Evolutionary conservation across 768 basidiomycete species (phyloP).

Genomic region (Cubamyces lactineus): DNA sequence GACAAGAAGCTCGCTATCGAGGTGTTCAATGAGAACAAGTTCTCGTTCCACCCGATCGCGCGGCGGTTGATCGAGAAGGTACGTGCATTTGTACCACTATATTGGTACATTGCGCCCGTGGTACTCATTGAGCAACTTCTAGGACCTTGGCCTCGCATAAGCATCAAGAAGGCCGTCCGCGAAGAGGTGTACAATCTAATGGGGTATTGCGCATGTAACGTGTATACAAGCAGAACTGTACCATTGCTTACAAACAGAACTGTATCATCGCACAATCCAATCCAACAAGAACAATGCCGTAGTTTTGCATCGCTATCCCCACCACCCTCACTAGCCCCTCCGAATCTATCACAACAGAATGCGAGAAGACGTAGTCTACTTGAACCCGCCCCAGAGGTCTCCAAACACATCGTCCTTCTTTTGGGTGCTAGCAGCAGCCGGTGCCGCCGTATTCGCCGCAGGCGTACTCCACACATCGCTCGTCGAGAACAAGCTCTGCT

Average conservation of each 20-base stretch:
- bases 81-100: constrained; percentile 7
- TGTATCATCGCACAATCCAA: constrained; percentile 13
- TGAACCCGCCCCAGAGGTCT: constrained; percentile 84
- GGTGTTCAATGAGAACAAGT: constrained; percentile 51
- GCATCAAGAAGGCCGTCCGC: background rate
- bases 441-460: constrained; percentile 27
- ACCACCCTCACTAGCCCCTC: background rate
- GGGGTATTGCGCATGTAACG: constrained; percentile 1
- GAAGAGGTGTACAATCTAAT: constrained; percentile 11
- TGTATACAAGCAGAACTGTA: no score
- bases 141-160: constrained; percentile 27
- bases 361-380: constrained; percentile 42
- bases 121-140: background rate
- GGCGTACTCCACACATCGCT: constrained; percentile 63
- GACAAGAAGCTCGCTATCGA: constrained; percentile 54
- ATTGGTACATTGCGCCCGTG: no score
- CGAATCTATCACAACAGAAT: background rate
- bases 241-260: no score
- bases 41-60: constrained; percentile 77
- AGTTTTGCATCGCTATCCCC: background rate
- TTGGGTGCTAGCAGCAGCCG: constrained; percentile 32
- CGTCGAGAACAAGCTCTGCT: constrained; percentile 38
- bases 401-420: constrained; percentile 84
- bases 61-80: constrained; percentile 78
- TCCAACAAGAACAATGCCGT: background rate